phyloP scores from a whole-genome alignment of 2,329 filamentous ascomycete species.

The Ilyonectria robusta region DNA sequence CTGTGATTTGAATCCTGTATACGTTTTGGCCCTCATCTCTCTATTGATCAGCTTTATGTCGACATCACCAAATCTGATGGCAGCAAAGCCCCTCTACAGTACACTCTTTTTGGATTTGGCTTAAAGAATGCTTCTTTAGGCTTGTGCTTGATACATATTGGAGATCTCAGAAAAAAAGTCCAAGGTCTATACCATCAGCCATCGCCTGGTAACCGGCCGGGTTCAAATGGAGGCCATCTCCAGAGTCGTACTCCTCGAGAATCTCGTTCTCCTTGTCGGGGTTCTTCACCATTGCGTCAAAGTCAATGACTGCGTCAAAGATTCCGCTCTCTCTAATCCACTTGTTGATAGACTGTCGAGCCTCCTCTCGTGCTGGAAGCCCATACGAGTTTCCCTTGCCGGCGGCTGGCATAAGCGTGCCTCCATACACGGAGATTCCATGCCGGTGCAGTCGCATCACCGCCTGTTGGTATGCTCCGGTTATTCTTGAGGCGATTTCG shows the following conservation, averaged over 20 bases:
- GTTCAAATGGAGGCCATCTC: conserved; percentile 12
- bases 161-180: neutral
- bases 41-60: no score
- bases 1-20: no score
- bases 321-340: conserved; percentile 1
- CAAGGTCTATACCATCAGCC: neutral
- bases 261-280: conserved; percentile 1
- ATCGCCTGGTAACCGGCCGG: conserved; percentile 1
- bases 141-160: neutral
- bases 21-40: no score
- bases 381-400: conserved; percentile 6
- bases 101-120: no score
- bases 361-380: neutral
- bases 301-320: conserved; percentile 11
- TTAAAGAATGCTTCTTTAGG: no score
- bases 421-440: neutral
- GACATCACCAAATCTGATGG: no score
- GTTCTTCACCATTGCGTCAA: conserved; percentile 1
- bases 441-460: neutral
- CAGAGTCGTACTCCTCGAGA: conserved; percentile 9
- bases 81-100: no score
- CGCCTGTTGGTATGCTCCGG: conserved; percentile 5
- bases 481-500: neutral
- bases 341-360: neutral
- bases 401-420: neutral